Evolutionary conservation across 2,329 filamentous ascomycete genomes (phyloP).

Genomic region (Didymella keratinophila): DNA sequence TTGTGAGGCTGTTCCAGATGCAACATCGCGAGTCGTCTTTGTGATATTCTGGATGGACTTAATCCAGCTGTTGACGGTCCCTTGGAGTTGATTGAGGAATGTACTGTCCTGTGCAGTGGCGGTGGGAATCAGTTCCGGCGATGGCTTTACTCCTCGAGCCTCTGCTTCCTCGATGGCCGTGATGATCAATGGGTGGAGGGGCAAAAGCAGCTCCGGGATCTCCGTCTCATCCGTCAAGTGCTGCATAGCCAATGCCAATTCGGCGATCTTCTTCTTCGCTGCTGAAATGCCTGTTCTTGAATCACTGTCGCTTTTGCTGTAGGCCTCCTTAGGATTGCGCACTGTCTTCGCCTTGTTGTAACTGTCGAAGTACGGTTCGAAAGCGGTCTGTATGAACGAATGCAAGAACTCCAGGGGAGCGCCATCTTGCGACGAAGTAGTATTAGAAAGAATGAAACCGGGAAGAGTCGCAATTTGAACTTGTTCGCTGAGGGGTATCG

Average conservation of each 20-base stretch:
- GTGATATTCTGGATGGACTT: conserved; percentile 97
- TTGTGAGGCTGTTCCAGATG: conserved; percentile 83
- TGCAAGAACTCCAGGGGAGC: conserved; percentile 94
- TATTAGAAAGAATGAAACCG: conserved; percentile 75
- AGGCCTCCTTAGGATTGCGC: conserved; percentile 52
- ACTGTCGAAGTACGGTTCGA: conserved; percentile 97
- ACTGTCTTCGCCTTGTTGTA: conserved; percentile 84
- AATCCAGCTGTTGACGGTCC: conserved; percentile 97
- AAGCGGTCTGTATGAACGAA: conserved; percentile 86
- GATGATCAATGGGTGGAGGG: conserved; percentile 89
- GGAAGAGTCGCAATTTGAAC: conserved; percentile 93
- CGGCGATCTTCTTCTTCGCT: conserved; percentile 96
- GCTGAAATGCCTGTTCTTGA: conserved; percentile 93
- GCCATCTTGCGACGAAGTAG: conserved; percentile 73
- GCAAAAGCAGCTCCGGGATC: conserved; percentile 88
- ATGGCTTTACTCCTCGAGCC: conserved; percentile 70
- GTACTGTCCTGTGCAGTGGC: conserved; percentile 84
- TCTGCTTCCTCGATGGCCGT: conserved; percentile 81
- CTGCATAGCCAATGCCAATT: conserved; percentile 86
- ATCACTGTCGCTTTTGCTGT: conserved; percentile 83
- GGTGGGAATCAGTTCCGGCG: conserved; percentile 78
- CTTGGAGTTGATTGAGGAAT: conserved; percentile 92
- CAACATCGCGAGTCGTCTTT: conserved; percentile 86
- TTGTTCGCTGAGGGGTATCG: conserved; percentile 82
- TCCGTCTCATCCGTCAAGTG: conserved; percentile 98